Base-by-base conservation (phyloP, 345 rosid species). In the Fremontodendron californicum region DNA sequence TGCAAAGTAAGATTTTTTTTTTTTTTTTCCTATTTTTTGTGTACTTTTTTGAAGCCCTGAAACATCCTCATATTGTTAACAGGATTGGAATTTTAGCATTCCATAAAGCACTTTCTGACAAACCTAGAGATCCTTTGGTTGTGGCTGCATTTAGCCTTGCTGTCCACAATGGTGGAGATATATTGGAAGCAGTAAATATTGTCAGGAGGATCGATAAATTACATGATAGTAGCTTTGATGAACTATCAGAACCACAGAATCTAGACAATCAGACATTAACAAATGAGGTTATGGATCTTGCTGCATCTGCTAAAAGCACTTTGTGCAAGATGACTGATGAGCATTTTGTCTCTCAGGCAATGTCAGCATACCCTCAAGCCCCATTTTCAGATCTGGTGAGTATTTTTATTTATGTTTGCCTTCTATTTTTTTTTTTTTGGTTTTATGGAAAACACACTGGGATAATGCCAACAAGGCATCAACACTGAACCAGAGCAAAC, bases 21-120 rank as follows among this genome's bases (percentile, higher is more conserved):
- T 23, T 13, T 9, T 29, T 9, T 55, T n/a, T n/a, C n/a, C n/a
- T n/a, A n/a, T n/a, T n/a, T 39, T 10, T 9, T 16, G 19, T 61
- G 40, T 62, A 73, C 46, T 39, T 23, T 25, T n/a, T 33, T 76
- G 66, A 64, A 45, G 52, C 43, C 61, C 21, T 61, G 25, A 79
- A 76, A 52, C 7, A 25, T 39, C 15, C 51, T 57, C 35, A 27
- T 37, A 57, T 58, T 27, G n/a, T 63, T 43, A 60, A 65, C 88
- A 96, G 98, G 99, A 62, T 92, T 75, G 92, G 87, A 52, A 81
- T 92, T 57, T 82, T 94, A 77, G 98, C 93, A 31, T 94, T 96
- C 80, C 98, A 96, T 80, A 84, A 88, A 77, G 96, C 97, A 37
- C 79, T 96, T 49, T 81, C 78, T 10, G 89, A 87, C 81, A 78